phyloP scores from a whole-genome alignment of 208 protist genomes.

The Acanthamoeba pearcei region DNA sequence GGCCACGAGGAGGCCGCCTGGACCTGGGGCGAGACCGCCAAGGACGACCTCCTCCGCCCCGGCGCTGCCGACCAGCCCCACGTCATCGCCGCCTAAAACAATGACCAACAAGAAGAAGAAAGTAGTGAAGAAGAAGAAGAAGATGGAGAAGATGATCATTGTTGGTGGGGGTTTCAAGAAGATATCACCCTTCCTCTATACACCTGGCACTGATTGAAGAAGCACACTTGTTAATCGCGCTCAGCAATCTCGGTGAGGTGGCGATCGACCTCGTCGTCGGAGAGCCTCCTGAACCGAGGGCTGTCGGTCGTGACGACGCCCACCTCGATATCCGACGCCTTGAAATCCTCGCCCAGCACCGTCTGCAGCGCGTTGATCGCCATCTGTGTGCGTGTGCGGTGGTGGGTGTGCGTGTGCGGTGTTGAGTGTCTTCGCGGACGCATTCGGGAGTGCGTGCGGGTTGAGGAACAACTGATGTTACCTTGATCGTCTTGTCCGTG shows the following conservation, averaged over 20 bases:
- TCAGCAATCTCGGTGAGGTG: slow-evolving; percentile 88
- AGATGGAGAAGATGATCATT: no score
- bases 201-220: neutral
- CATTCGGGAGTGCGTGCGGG: neutral
- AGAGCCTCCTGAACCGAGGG: slow-evolving; percentile 81
- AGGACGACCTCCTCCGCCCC: slow-evolving; percentile 3
- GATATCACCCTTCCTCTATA: neutral
- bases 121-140: neutral
- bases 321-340: slow-evolving; percentile 89
- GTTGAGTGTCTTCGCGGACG: neutral
- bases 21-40: neutral
- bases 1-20: slow-evolving; percentile 3
- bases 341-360: slow-evolving; percentile 89
- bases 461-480: neutral
- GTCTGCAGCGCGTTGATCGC: slow-evolving; percentile 88
- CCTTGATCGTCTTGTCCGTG: slow-evolving; percentile 84
- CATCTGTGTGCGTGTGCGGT: slow-evolving; percentile 68
- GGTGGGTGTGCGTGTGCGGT: neutral
- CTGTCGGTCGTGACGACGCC: slow-evolving; percentile 82
- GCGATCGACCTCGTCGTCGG: slow-evolving; percentile 84
- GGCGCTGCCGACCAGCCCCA: neutral
- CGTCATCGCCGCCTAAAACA: neutral
- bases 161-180: neutral
- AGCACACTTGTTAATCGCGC: neutral
- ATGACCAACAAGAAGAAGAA: neutral